Base-by-base conservation (phyloP, 2,329 filamentous ascomycete genomes). In the Penicillium capsulatum region DNA sequence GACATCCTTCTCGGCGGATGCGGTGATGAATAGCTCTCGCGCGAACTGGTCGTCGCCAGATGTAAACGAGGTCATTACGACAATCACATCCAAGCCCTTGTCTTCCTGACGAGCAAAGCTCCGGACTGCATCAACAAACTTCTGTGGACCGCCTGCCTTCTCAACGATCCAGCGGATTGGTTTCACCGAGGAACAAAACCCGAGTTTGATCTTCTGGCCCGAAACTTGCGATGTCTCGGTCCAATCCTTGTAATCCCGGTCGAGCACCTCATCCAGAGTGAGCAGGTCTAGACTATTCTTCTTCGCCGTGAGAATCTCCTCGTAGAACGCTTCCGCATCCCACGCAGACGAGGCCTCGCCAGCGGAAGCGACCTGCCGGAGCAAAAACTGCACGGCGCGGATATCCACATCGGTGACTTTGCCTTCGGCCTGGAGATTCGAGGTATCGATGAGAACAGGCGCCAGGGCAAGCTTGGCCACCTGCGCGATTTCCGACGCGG, bases 231-330 rank as follows among this genome's bases (percentile, higher is more conserved):
- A 40, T 9, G 51, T 57, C 41, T 74, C 74, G 1, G 65, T 66
- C 79, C 79, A 83, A 35, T 76, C 66, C 59, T 83, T 83, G 55
- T 81, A 83, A 56, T 83, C 79, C 44, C 80, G 77, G 27, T 72
- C 69, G 40, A 83, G 59, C 14, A 80, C 73, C 51, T 81, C 79
- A 2, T 70, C 59, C 44, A 80, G 54, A 8, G 64, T 69, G 16
- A 83, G 58, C 2, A 68, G 59, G 28, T 72, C 71, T 26, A 83
- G 57, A 30, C 67, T 74, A 42, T 79, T 68, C 31, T 69, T 65
- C 58, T 81, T 82, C 2, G 78, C 74, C 14, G 66, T 51, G 17
- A 71, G 65, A 22, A 82, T 69, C 37, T 71, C 59, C 1, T 67
- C 44, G 57, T 74, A 81, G 55, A 80, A 79, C 5, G 47, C 50